Percentiles rank a stretch among this genome's conserved stretches.
Evolutionary conservation across 225 moss, liverwort and hornwort species (phyloP).

Genomic region (Pseudoscleropodium purum): DNA sequence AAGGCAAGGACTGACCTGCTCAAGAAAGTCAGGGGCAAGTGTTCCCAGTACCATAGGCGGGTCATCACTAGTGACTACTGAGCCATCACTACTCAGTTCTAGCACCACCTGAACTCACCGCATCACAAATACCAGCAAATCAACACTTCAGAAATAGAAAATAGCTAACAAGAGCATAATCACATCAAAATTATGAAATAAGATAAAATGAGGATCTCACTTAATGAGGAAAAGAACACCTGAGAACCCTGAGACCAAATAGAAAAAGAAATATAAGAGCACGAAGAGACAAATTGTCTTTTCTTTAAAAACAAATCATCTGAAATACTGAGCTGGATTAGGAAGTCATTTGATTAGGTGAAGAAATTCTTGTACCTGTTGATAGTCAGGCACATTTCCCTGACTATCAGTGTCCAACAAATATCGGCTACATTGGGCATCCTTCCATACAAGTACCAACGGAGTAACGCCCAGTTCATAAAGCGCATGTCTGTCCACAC

Average conservation of each 20-base stretch:
- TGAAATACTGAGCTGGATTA: neutral
- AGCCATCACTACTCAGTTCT: slow-evolving; percentile 55
- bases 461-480: slow-evolving; percentile 88
- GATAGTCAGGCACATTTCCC: slow-evolving; percentile 72
- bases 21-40: slow-evolving; percentile 64
- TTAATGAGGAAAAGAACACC: neutral
- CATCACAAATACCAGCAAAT: neutral
- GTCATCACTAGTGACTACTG: slow-evolving; percentile 72
- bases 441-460: slow-evolving; percentile 92
- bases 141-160: neutral
- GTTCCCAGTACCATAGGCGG: slow-evolving; percentile 61
- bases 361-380: slow-evolving; percentile 52
- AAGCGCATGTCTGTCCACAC: slow-evolving; percentile 67
- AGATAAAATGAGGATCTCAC: neutral
- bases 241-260: neutral
- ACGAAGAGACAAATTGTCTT: neutral
- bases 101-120: slow-evolving; percentile 60
- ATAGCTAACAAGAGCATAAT: neutral
- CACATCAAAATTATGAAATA: neutral
- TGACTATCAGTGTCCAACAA: slow-evolving; percentile 87
- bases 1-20: slow-evolving; percentile 43
- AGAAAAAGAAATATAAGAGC: neutral
- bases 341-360: neutral
- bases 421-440: slow-evolving; percentile 75
- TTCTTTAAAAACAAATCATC: neutral